Conservation (phyloP, 2,329 filamentous ascomycete genomes). For the Torrubiella hemipterigena region DNA sequence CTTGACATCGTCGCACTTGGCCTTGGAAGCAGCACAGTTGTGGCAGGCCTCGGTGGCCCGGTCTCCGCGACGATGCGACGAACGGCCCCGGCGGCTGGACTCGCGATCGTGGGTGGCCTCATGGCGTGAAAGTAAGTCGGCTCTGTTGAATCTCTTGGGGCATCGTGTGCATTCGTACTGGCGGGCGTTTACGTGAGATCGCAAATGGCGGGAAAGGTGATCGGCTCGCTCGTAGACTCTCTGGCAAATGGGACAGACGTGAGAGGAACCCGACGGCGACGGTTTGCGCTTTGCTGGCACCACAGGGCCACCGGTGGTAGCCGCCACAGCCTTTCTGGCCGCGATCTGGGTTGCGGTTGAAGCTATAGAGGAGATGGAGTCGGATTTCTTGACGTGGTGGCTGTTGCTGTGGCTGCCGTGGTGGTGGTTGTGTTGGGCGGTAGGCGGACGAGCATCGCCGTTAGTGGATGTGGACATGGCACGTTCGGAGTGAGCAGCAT, state of each 20-base stretch:
- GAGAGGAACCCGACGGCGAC: constrained; percentile 6
- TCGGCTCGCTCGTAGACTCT: not conserved
- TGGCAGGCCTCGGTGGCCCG: not conserved
- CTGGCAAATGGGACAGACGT: not conserved
- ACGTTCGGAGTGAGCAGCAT: no score
- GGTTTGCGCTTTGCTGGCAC: no score
- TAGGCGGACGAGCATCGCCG: no score
- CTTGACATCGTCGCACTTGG: not conserved
- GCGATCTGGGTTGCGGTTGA: no score
- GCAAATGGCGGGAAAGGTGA: not conserved
- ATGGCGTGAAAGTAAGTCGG: not conserved
- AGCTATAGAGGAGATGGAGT: no score
- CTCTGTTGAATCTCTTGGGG: not conserved
- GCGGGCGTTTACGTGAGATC: not conserved
- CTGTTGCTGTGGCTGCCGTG: no score
- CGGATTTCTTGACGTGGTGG: no score
- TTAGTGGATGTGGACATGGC: no score
- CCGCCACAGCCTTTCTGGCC: no score
- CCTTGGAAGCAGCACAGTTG: not conserved
- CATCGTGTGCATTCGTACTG: not conserved
- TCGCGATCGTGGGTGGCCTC: not conserved
- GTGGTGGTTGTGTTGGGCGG: no score
- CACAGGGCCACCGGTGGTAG: no score
- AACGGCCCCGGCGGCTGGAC: not conserved
- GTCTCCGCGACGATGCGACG: not conserved